Base-by-base conservation (phyloP, 176 grass and related monocot genomes). In the Poa pratensis region DNA sequence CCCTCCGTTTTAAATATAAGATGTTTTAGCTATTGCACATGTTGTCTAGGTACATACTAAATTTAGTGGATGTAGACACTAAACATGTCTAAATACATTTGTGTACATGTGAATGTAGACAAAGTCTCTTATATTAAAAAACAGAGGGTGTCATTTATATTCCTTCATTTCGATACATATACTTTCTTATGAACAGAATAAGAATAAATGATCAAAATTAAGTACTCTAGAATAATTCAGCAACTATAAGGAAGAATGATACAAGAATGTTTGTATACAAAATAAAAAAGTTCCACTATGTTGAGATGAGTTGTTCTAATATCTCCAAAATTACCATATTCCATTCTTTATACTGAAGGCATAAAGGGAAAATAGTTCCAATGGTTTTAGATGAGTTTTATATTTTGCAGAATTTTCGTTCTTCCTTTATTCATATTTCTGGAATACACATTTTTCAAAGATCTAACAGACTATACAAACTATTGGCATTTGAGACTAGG, bases 211-310 rank as follows among this genome's bases (percentile, higher is more conserved):
- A 67, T 11, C 27, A 77, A 24, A 84, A 76, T 22, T 37, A 40
- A 53, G 24, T 45, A 32, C 30, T 32, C 30, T 32, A 11, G 51
- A 50, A 65, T 66, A 48, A 50, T 72, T 35, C 57, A 46, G 17
- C 23, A 76, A 3, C 13, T 37, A 48, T 20, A 37, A 57, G n/a
- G 49, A 27, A 65, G 22, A 19, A 40, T 40, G 30, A n/a, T 63
- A 63, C 6, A 19, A 6, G 58, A 84, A 27, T 4, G 18, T 77
- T 84, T 84, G 34, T 9, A 54, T 77, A 27, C 23, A 65, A 39
- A 84, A 22, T 46, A 23, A 42, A 42, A 37, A 77, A 39, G 63
- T 77, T 67, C 32, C 10, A 55, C 1, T 5, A 76, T 24, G 7
- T 39, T 78, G 75, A 37, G 17, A 35, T 37, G 20, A 8, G 32